Evolutionary conservation across 2,329 filamentous ascomycete species (phyloP).

Genomic region (Zasmidium citrigriseum): DNA sequence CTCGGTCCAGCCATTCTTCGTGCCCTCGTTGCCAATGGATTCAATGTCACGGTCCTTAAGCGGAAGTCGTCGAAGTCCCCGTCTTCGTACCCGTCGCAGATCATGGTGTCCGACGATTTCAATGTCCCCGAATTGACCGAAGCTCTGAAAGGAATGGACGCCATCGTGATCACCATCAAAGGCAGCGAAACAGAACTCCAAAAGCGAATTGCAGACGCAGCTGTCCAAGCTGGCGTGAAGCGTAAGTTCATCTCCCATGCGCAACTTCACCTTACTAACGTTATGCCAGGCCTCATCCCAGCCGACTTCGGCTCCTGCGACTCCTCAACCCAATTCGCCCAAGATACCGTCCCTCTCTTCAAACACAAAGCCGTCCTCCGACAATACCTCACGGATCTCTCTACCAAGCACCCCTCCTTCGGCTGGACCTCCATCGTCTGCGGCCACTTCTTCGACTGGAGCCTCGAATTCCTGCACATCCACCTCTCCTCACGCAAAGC

Average conservation of each 20-base stretch:
- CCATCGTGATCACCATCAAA: conserved; percentile 53
- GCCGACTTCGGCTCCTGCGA: conserved; percentile 58
- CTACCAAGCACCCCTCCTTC: conserved; percentile 43
- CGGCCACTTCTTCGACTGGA: conserved; percentile 65
- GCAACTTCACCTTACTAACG: neutral
- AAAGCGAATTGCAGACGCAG: conserved; percentile 58
- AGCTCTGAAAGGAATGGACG: conserved; percentile 59
- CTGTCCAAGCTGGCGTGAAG: conserved; percentile 60
- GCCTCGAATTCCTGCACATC: conserved; percentile 57
- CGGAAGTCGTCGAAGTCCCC: conserved; percentile 48
- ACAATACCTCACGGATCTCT: conserved; percentile 53
- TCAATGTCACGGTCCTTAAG: conserved; percentile 59
- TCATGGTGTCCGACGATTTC: conserved; percentile 50
- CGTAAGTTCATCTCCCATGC: conserved; percentile 31
- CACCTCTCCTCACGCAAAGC: conserved; percentile 52
- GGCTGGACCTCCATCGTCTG: conserved; percentile 62
- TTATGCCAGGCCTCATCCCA: conserved; percentile 51
- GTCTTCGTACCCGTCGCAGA: conserved; percentile 36
- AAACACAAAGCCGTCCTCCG: conserved; percentile 50
- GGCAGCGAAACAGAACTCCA: conserved; percentile 47
- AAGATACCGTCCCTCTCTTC: conserved; percentile 53
- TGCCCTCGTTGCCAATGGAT: conserved; percentile 44
- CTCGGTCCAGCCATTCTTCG: conserved; percentile 45
- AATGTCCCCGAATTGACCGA: conserved; percentile 49
- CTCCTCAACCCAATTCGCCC: conserved; percentile 38